Base-by-base conservation (phyloP, 352 stramenopile genomes). In the Globisporangium takayamanum region DNA sequence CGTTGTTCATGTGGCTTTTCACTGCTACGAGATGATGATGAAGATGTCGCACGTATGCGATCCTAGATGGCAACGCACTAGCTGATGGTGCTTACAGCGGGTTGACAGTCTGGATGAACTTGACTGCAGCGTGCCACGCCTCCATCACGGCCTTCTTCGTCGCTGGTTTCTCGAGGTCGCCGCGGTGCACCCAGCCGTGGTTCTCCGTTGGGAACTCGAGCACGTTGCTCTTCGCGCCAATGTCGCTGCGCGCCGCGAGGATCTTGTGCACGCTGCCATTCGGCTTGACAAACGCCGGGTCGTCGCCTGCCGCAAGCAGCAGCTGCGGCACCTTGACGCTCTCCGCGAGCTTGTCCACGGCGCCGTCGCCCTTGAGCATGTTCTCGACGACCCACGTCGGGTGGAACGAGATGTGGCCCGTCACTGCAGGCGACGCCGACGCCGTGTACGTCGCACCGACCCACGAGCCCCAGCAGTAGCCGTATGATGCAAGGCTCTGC, bases 391-490 rank as follows among this genome's bases (percentile, higher is more conserved):
- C 42, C 84, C 84, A 93, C 60, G 79, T 80, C 45, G 84, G 79
- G 68, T 93, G 84, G 70, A 90, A 93, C n/a, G 76, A 89, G 47
- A 93, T 72, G 70, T 92, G 78, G 54, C 75, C 79, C 28, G 68
- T 28, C 12, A 93, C 72, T 5, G 76, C 55, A 4, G 82, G 74
- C 45, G 80, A 60, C 15, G 62, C 67, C 25, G 67, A 64, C 36
- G 82, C 55, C 1, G 74, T 84, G 54, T 72, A 65, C 55, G 71
- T 85, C 39, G 79, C 74, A 14, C 82, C 79, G 33, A 89, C 76
- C 79, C 80, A 93, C 50, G 79, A 83, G 42, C 84, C 81, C 79
- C 79, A 93, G 79, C 84, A 93, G 72, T 91, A 91, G 57, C 84
- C 84, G 61, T 91, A 91, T 66, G 76, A 89, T 42, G 72, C 76